Percentiles rank a stretch among this genome's conserved stretches.
phyloP scores from a whole-genome alignment of 192 early-diverging fungal genomes.

The Haplosporangium gracile region DNA sequence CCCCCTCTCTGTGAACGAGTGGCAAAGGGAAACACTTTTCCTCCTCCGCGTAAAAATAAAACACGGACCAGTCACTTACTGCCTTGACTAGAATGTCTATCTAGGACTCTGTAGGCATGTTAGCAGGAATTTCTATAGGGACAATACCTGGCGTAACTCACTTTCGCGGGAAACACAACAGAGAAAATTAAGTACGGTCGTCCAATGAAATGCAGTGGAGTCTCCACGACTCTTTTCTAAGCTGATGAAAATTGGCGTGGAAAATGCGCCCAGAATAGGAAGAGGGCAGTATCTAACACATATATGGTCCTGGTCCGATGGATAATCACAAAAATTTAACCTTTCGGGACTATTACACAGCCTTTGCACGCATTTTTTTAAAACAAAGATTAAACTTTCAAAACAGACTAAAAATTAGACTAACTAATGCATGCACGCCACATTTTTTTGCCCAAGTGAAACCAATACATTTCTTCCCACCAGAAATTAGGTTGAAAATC shows the following conservation, averaged over 20 bases:
- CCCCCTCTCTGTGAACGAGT: slow-evolving; percentile 4
- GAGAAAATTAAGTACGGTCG: slow-evolving; percentile 2
- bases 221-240: neutral
- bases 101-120: neutral
- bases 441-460: too few species aligned
- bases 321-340: too few species aligned
- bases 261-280: slow-evolving; percentile 6
- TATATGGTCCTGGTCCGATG: too few species aligned
- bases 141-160: neutral
- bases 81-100: slow-evolving; percentile 5
- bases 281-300: slow-evolving; percentile 9
- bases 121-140: slow-evolving; percentile 11
- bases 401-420: too few species aligned
- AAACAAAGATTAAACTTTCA: too few species aligned
- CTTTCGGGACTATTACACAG: too few species aligned
- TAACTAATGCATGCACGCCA: too few species aligned
- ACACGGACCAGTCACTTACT: neutral
- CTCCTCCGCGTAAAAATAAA: slow-evolving; percentile 15
- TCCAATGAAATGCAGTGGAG: slow-evolving; percentile 7
- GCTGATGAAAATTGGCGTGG: neutral
- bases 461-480: too few species aligned
- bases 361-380: too few species aligned
- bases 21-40: neutral
- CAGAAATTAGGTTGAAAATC: too few species aligned
- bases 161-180: neutral